These are phyloP conservation scores for Rhizopus sp. DNA, from an alignment of 371 early-diverging fungal species.

Conservation along the genomic window DNA sequence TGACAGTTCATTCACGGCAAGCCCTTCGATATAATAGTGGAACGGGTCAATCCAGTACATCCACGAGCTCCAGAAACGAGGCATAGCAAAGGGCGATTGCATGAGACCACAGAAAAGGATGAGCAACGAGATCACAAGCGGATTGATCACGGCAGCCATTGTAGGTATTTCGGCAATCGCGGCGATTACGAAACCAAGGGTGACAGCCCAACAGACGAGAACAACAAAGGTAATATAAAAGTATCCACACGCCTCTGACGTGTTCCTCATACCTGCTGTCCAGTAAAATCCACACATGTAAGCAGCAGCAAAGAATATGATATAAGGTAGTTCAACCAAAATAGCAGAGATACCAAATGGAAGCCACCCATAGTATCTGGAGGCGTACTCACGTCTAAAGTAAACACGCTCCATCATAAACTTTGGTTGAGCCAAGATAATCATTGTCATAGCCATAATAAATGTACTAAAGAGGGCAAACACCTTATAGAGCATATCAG, in stretches of 20 bases:
- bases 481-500: constrained; percentile 63
- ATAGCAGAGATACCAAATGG: constrained; percentile 59
- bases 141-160: constrained; percentile 64
- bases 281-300: constrained; percentile 64
- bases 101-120: constrained; percentile 68
- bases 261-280: constrained; percentile 55
- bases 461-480: constrained; percentile 71
- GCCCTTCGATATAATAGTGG: constrained; percentile 68
- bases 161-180: constrained; percentile 36
- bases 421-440: constrained; percentile 38
- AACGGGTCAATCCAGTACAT: constrained; percentile 66
- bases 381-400: constrained; percentile 65
- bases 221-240: constrained; percentile 56
- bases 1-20: constrained; percentile 64
- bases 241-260: constrained; percentile 45
- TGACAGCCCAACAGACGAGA: constrained; percentile 58
- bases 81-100: constrained; percentile 59
- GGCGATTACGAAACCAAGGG: constrained; percentile 52
- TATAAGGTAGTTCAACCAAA: constrained; percentile 55
- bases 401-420: constrained; percentile 64
- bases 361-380: constrained; percentile 67
- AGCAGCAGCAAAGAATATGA: constrained; percentile 44
- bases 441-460: constrained; percentile 50
- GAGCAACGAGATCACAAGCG: constrained; percentile 61
- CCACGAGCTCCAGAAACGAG: constrained; percentile 69